A percentile compares a stretch with the other conserved stretches of the same genome.
Conservation (phyloP, 1,284 basidiomycete genomes). For the Hemileccinum hortonii region DNA sequence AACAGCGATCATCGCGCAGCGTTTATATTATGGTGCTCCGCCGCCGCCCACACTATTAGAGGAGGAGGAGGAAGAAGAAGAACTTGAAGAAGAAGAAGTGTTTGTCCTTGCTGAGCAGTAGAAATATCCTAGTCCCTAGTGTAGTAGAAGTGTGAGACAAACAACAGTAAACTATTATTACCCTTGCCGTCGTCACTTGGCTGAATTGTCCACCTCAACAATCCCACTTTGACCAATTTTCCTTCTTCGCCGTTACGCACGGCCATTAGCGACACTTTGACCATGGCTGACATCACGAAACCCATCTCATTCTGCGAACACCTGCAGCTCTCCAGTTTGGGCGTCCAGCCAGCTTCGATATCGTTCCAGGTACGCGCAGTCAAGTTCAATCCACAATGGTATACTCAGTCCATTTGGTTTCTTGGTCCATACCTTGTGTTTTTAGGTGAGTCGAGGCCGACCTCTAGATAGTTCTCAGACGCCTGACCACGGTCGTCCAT, state of each 20-base stretch:
- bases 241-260: constrained; percentile 15
- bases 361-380: constrained; percentile 81
- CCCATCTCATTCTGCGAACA: constrained; percentile 84
- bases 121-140: constrained; percentile 2
- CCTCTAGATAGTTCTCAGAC: neutral
- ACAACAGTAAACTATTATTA: constrained; percentile 30
- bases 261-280: constrained; percentile 20
- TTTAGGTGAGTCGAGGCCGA: constrained; percentile 18
- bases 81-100: constrained; percentile 77
- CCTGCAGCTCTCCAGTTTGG: constrained; percentile 92
- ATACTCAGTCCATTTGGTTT: constrained; percentile 27
- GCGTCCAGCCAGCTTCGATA: constrained; percentile 94
- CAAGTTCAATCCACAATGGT: constrained; percentile 34
- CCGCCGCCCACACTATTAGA: constrained; percentile 52
- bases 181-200: constrained; percentile 17
- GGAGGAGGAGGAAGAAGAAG: constrained; percentile 73
- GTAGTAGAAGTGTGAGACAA: constrained; percentile 25
- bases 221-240: constrained; percentile 20
- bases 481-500: constrained; percentile 14
- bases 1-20: constrained; percentile 65
- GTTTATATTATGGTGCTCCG: constrained; percentile 66
- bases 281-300: constrained; percentile 54
- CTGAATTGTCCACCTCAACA: constrained; percentile 16
- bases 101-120: constrained; percentile 61
- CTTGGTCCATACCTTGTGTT: constrained; percentile 1